phyloP scores from a whole-genome alignment of 371 early-diverging fungal genomes.

The Mucor saturninus region DNA sequence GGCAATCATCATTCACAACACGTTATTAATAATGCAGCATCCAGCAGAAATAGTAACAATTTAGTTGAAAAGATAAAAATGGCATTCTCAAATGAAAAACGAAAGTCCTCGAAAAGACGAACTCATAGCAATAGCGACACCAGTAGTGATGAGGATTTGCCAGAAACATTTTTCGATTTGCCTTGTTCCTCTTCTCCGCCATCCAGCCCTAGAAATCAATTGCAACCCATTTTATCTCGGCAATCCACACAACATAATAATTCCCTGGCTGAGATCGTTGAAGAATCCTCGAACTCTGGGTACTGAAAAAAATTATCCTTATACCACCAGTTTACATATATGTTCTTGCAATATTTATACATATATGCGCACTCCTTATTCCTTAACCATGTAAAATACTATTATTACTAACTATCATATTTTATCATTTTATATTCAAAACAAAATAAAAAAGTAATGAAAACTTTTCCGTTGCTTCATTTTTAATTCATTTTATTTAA shows the following conservation, averaged over 20 bases:
- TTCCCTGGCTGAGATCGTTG: conserved; percentile 20
- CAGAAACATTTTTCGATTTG: conserved; percentile 13
- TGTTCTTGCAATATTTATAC: not conserved
- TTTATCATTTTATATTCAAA: not conserved
- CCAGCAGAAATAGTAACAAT: conserved; percentile 12
- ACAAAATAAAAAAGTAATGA: not conserved
- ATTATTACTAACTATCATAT: too few relatives aligned
- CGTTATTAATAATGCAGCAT: not conserved
- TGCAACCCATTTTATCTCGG: conserved; percentile 23
- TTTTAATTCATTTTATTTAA: not conserved
- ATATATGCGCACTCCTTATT: not conserved
- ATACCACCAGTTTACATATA: too few relatives aligned
- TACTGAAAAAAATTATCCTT: not conserved
- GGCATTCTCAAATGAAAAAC: conserved; percentile 35
- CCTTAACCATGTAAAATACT: too few relatives aligned
- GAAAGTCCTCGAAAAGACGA: conserved; percentile 12
- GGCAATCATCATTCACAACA: conserved; percentile 2
- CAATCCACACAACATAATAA: conserved; percentile 29
- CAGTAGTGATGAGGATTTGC: conserved; percentile 10
- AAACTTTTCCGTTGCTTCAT: not conserved
- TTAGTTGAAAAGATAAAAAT: conserved; percentile 46
- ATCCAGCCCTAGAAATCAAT: conserved; percentile 8
- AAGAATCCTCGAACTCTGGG: conserved; percentile 16
- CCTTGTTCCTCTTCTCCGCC: conserved; percentile 18
- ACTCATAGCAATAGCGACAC: conserved; percentile 4